Evolutionary conservation across 352 stramenopile genomes (phyloP), one percentile per base, ranked within the genome.

Genomic region (Phytophthora kernoviae): DNA sequence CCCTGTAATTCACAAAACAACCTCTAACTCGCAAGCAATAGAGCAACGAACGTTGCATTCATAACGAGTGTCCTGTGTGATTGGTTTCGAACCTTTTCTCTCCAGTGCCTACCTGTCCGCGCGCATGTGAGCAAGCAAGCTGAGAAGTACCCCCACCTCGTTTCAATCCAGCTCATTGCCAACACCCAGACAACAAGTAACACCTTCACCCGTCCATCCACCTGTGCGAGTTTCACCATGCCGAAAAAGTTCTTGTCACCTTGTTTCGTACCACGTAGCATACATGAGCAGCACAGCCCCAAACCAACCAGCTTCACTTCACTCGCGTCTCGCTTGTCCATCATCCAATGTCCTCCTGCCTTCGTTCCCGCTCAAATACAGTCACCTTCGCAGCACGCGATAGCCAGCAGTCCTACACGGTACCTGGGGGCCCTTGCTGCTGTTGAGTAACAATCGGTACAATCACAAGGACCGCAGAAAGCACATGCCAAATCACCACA

Each of bases 371-470:
- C 47, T 34, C 9, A 2, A 39, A 39, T 4, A 39, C 9, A 39
- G 33, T 8, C 9, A 39, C 9, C 33, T 39, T 12, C 14, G 9
- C 9, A n/a, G 33, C 33, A 39, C 37, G 8, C 12, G n/a, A 43
- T 9, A 6, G n/a, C 5, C 12, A 4, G 4, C 12, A 14, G 37
- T 14, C 40, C 69, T 88, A 88, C 51, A 79, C 77, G 33, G 70
- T 70, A 56, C 79, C 79, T 65, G 81, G 81, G n/a, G 77, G 81
- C 68, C 70, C 79, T 80, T 87, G 58, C 59, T 68, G 75, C 81
- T 90, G 82, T 64, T 59, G 45, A 62, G 34, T 53, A 70, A 37
- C 41, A 33, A 57, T 40, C 45, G 57, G 50, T 45, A 60, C 37
- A 64, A 58, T 64, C 60, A 74, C 46, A 72, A 53, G 60, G 41